Percentiles rank a stretch among this genome's conserved stretches.
Evolutionary conservation across 352 stramenopile genomes (phyloP).

Genomic region (Blastocystis sp.): DNA sequence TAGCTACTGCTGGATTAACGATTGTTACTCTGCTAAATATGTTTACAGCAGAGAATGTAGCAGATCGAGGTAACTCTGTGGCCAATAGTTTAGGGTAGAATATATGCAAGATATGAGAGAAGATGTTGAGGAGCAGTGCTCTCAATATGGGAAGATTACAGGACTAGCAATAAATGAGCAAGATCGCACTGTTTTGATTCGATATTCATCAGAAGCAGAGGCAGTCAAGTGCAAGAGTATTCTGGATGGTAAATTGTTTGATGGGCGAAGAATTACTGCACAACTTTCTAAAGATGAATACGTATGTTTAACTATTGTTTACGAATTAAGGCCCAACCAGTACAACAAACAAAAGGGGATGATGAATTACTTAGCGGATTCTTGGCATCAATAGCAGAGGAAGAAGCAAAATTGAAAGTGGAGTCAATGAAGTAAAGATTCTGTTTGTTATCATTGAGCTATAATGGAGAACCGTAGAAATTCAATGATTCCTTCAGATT

Average conservation of each 20-base stretch:
- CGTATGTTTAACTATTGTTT: background rate
- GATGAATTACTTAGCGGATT: slow-evolving; percentile 19
- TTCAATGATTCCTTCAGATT: background rate
- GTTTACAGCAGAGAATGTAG: slow-evolving; percentile 17
- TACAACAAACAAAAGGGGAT: background rate
- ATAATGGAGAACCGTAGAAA: slow-evolving; percentile 19
- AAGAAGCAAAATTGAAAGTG: slow-evolving; percentile 3
- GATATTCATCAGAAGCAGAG: slow-evolving; percentile 11
- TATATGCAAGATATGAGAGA: slow-evolving; percentile 31
- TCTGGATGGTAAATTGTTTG: background rate
- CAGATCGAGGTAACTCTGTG: background rate
- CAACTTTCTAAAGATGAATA: background rate
- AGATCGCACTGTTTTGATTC: background rate
- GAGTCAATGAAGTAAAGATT: background rate
- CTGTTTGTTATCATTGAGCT: background rate
- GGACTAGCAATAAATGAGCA: slow-evolving; percentile 17
- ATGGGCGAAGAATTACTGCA: background rate
- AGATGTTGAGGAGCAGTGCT: slow-evolving; percentile 5
- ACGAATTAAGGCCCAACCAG: background rate
- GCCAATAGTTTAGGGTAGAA: background rate
- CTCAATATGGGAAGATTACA: slow-evolving; percentile 39
- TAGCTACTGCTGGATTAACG: background rate
- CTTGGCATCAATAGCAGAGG: slow-evolving; percentile 7
- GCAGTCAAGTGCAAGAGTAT: background rate
- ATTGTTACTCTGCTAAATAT: slow-evolving; percentile 15